These are phyloP conservation scores for Ogataea hybrid DNA, from an alignment of 1,139 yeast genomes.

Conservation along the genomic window DNA sequence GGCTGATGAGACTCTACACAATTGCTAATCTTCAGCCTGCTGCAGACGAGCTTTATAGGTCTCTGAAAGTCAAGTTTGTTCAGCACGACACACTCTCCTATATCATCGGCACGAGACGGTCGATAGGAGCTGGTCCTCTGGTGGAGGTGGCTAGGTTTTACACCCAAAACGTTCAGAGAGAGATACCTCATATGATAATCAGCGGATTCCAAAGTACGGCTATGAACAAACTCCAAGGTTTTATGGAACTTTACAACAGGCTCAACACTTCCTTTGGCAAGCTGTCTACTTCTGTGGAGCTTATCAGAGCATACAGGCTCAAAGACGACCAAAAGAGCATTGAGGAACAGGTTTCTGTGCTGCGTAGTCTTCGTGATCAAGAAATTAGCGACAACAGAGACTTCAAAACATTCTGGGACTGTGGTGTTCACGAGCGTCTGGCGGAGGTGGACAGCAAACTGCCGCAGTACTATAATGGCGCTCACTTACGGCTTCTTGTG, in stretches of 20 bases:
- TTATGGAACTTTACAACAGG: slow-evolving; percentile 49
- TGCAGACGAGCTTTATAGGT: slow-evolving; percentile 50
- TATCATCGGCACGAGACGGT: slow-evolving; percentile 46
- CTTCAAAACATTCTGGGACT: slow-evolving; percentile 44
- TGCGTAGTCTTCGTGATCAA: slow-evolving; percentile 13
- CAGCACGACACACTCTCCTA: slow-evolving; percentile 78
- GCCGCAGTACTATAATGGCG: slow-evolving; percentile 17
- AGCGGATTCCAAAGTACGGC: slow-evolving; percentile 54
- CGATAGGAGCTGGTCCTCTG: slow-evolving; percentile 23
- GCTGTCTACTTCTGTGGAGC: slow-evolving; percentile 36
- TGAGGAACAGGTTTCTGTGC: slow-evolving; percentile 11
- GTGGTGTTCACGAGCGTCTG: slow-evolving; percentile 35
- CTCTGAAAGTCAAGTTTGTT: slow-evolving; percentile 66
- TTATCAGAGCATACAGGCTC: slow-evolving; percentile 39
- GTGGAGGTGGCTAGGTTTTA: slow-evolving; percentile 41
- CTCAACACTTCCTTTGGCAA: slow-evolving; percentile 41
- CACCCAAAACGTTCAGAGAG: slow-evolving; percentile 44
- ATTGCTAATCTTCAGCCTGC: slow-evolving; percentile 53
- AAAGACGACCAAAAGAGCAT: slow-evolving; percentile 34
- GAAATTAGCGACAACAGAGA: slow-evolving; percentile 50
- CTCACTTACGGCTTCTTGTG: slow-evolving; percentile 29
- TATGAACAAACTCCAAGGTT: slow-evolving; percentile 61
- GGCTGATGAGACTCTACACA: slow-evolving; percentile 68
- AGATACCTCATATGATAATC: slow-evolving; percentile 44
- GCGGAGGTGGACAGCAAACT: slow-evolving; percentile 18